A percentile compares a stretch with the other conserved stretches of the same genome.
phyloP scores from a whole-genome alignment of 495 filamentous ascomycete species.

The Tetracladium setigerum region DNA sequence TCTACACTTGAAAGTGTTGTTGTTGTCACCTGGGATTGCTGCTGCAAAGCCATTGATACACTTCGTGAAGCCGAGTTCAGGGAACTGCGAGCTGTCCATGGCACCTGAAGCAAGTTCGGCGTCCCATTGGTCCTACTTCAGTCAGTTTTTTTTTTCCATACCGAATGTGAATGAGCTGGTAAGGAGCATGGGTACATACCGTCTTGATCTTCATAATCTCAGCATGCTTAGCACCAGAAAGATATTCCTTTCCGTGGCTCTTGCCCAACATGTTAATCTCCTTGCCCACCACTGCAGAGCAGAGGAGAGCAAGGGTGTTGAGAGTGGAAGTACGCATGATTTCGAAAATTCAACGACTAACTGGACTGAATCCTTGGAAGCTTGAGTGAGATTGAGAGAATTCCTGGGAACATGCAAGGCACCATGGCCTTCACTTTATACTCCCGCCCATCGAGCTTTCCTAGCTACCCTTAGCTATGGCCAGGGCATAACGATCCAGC shows the following conservation, averaged over 20 bases:
- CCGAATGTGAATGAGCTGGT: background rate
- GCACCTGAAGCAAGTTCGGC: background rate
- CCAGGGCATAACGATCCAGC: too few species aligned
- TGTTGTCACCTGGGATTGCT: conserved; percentile 30
- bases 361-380: too few species aligned
- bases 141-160: background rate
- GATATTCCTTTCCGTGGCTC: conserved; percentile 30
- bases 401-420: too few species aligned
- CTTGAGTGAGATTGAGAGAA: too few species aligned
- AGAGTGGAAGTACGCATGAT: background rate
- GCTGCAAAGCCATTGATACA: conserved; percentile 40
- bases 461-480: too few species aligned
- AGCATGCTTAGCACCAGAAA: conserved; percentile 34
- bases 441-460: too few species aligned
- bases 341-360: too few species aligned
- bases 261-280: conserved; percentile 22
- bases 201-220: conserved; percentile 37
- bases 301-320: conserved; percentile 22
- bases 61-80: conserved; percentile 15
- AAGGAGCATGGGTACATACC: conserved; percentile 9
- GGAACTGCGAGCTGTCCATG: background rate
- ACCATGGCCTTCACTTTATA: too few species aligned
- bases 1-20: conserved; percentile 41
- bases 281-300: conserved; percentile 26
- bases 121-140: background rate